These are phyloP conservation scores for Rubroshorea leprosula DNA, from an alignment of 345 rosid genomes.

Conservation along the genomic window DNA sequence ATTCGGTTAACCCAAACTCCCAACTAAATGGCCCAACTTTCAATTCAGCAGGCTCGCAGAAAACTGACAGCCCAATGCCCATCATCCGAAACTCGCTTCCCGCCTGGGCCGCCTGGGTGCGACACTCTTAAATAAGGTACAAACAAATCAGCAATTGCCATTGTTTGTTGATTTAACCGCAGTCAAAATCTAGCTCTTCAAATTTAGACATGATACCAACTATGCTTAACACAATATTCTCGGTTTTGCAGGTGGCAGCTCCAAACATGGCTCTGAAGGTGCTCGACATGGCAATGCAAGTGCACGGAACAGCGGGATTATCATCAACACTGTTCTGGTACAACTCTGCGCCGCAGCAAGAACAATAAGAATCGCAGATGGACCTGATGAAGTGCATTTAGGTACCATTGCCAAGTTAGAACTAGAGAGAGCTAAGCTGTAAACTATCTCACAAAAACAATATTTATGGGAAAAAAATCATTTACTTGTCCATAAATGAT, in stretches of 20 bases:
- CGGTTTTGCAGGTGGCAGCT: constrained; percentile 68
- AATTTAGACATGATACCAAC: not conserved
- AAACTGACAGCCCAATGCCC: too few relatives aligned
- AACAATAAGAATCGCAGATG: constrained; percentile 78
- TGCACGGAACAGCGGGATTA: constrained; percentile 78
- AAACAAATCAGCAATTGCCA: too few relatives aligned
- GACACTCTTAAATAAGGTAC: too few relatives aligned
- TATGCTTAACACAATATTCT: not conserved
- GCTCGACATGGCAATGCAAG: constrained; percentile 86
- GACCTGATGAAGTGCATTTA: constrained; percentile 95
- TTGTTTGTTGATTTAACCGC: too few relatives aligned
- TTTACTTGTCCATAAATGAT: too few relatives aligned
- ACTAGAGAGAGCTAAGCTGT: constrained; percentile 71
- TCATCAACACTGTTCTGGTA: constrained; percentile 69
- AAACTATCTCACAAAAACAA: too few relatives aligned
- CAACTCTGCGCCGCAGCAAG: constrained; percentile 91
- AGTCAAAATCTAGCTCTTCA: too few relatives aligned
- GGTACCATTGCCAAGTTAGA: constrained; percentile 85
- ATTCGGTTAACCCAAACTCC: too few relatives aligned
- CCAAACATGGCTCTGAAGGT: constrained; percentile 91
- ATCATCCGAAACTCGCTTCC: not conserved
- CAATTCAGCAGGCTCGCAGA: too few relatives aligned
- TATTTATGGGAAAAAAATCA: too few relatives aligned
- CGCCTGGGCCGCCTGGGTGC: not conserved
- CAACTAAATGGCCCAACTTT: too few relatives aligned